Evolutionary conservation across 2,329 filamentous ascomycete genomes (phyloP), one percentile per base, ranked within the genome.

Genomic region (Diaporthe australafricana): DNA sequence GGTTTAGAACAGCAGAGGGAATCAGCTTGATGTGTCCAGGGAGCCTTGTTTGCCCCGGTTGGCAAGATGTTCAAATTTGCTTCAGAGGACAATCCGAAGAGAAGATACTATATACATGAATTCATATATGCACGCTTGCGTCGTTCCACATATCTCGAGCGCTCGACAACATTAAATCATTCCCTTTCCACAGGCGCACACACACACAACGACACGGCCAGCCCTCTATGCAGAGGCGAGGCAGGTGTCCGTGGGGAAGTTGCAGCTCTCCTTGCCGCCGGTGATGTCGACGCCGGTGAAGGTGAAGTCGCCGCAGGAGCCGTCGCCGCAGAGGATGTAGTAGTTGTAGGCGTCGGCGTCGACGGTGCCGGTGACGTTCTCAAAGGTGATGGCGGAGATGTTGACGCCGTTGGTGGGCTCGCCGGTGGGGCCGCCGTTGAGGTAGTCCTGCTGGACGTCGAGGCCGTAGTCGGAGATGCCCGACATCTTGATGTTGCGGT

Each of bases 251-350:
- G 68, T 63, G n/a, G 74, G 74, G 42, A 63, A 75, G 48, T 75
- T 75, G 50, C 74, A 75, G 65, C 71, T 75, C 66, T 68, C 68
- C 32, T 78, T 78, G 63, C 88, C 88, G 48, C 88, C 88, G 25
- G 86, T 87, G 47, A 90, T 81, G 53, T 74, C 77, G 73, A 87
- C 84, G 56, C 80, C 82, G 17, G 78, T 81, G 86, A 87, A 90
- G 20, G 83, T 86, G 86, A 88, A 91, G 79, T 84, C 81, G 6
- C 81, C 83, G 79, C 87, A 88, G 69, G 82, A 81, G 40, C 85
- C 87, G 50, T 78, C 79, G 17, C 84, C 88, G 75, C 88, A 90
- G 20, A 89, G 83, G 70, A 90, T 86, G 76, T 87, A 87, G 74
- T 88, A 78, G 65, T 86, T 78, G 25, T 79, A 82, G n/a, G 76